Evolutionary conservation across 768 basidiomycete species (phyloP), one percentile per base, ranked within the genome.

Genomic region (Pleurotus eryngii): DNA sequence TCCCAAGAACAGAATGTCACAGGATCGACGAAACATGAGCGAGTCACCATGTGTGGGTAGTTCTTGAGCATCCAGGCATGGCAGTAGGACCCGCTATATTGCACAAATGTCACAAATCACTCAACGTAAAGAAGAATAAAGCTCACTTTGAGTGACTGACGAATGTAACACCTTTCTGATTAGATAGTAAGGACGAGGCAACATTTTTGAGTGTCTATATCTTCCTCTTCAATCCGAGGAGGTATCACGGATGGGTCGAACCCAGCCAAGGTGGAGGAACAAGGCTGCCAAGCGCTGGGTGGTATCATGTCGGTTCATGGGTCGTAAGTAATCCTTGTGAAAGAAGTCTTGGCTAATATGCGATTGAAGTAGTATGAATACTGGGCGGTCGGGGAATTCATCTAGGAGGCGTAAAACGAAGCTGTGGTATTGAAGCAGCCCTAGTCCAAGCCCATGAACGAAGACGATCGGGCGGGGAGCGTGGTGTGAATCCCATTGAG

Each of bases 1-100:
- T 97, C 95, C 94, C 94, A 98, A 5, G 89, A 84, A 69, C 92
- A 95, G 70, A 95, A 92, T 0, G 88, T 83, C 26, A 90, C 88
- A 7, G 95, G 93, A 66, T 98, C 95, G 30, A 95, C 87, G 65
- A 97, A 94, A 67, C 91, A 93, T 7, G 87, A 94, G 3, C 93
- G 81, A 1, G 74, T 72, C 46, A 89, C 73, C 63, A 96, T 77
- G 17, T 81, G 72, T 1, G 92, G 87, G 55, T 85, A 76, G 17
- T 80, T 80, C 69, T 96, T 97, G 46, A 97, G 73, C 67, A 95
- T 76, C 95, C 95, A 97, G 4, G 89, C 88, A 68, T 97, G 95
- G 1, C 81, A 74, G 65, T 92, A 93, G 35, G 89, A 87, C 0
- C 91, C 90, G 65, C 89, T 89, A 59, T 55, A 46, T 51, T 54